A percentile compares a stretch with the other conserved stretches of the same genome.
phyloP scores from a whole-genome alignment of 495 filamentous ascomycete species.

The Penicillium odoratum region DNA sequence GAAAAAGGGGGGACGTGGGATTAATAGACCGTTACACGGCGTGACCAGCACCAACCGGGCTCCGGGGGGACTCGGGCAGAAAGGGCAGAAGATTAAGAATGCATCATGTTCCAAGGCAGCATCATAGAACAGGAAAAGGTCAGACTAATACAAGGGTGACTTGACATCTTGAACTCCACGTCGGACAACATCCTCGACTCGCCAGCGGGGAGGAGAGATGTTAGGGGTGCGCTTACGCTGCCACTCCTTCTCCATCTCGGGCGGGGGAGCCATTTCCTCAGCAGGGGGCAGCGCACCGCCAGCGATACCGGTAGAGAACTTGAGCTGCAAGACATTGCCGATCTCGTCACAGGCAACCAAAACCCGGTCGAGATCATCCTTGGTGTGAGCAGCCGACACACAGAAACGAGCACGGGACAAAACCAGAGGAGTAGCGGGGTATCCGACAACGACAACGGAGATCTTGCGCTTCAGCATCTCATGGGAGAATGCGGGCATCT shows the following conservation, averaged over 20 bases:
- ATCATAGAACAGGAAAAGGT: constrained; percentile 16
- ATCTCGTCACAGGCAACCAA: constrained; percentile 90
- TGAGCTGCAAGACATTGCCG: constrained; percentile 87
- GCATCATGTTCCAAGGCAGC: constrained; percentile 20
- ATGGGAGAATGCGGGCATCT: constrained; percentile 96
- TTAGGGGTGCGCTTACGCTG: constrained; percentile 45
- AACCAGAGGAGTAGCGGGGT: constrained; percentile 95
- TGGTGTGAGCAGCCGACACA: constrained; percentile 93
- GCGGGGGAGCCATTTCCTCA: constrained; percentile 66
- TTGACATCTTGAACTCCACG: constrained; percentile 80
- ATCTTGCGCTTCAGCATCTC: constrained; percentile 98
- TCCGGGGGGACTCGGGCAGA: constrained; percentile 18
- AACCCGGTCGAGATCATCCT: constrained; percentile 93
- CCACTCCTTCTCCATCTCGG: constrained; percentile 70
- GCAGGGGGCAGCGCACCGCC: constrained; percentile 76
- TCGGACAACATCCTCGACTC: constrained; percentile 74
- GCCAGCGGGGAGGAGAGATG: constrained; percentile 73
- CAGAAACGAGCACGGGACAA: constrained; percentile 94
- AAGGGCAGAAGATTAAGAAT: constrained; percentile 16
- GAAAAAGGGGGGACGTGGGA: constrained; percentile 9
- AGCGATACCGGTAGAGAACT: constrained; percentile 92
- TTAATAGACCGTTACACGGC: constrained; percentile 30
- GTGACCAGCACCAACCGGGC: constrained; percentile 46
- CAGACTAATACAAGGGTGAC: constrained; percentile 52
- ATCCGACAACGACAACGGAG: constrained; percentile 96